Evolutionary conservation across 1,284 basidiomycete species (phyloP).

Genomic region (Sporisorium reilianum): DNA sequence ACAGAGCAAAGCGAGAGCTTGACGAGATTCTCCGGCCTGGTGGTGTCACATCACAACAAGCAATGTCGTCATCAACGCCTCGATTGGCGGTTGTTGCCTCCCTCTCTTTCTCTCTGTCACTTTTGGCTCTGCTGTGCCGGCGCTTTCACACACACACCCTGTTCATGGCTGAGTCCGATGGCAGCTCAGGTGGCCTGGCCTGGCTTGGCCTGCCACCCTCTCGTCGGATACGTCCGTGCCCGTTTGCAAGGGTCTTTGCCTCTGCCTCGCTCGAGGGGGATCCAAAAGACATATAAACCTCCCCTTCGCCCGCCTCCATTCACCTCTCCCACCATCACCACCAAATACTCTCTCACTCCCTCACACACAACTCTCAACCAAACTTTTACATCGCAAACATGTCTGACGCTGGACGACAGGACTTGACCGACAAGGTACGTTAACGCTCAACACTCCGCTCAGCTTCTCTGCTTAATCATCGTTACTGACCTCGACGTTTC

Average conservation of each 20-base stretch:
- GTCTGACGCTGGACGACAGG: constrained; percentile 58
- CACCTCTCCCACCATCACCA: neutral
- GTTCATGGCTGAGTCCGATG: neutral
- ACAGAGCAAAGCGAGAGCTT: neutral
- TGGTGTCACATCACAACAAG: constrained; percentile 4
- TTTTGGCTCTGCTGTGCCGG: neutral
- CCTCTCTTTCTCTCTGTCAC: too few relatives aligned
- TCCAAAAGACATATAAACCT: constrained; percentile 39
- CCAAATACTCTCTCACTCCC: constrained; percentile 11
- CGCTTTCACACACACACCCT: neutral
- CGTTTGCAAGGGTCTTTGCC: neutral
- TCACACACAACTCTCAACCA: constrained; percentile 16
- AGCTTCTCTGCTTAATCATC: neutral
- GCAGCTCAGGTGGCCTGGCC: constrained; percentile 1
- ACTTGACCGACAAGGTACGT: constrained; percentile 54
- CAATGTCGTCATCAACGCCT: constrained; percentile 24
- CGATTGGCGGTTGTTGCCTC: neutral
- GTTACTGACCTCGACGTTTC: constrained; percentile 7
- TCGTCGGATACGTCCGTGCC: neutral
- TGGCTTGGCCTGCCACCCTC: neutral
- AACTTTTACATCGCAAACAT: constrained; percentile 26
- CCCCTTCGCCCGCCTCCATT: neutral
- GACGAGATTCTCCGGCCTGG: constrained; percentile 2
- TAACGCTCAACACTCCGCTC: neutral
- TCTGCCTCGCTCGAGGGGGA: neutral